Evolutionary conservation across 2,329 filamentous ascomycete genomes (phyloP), one percentile per base, ranked within the genome.

Genomic region (Microdochium trichocladiopsis): DNA sequence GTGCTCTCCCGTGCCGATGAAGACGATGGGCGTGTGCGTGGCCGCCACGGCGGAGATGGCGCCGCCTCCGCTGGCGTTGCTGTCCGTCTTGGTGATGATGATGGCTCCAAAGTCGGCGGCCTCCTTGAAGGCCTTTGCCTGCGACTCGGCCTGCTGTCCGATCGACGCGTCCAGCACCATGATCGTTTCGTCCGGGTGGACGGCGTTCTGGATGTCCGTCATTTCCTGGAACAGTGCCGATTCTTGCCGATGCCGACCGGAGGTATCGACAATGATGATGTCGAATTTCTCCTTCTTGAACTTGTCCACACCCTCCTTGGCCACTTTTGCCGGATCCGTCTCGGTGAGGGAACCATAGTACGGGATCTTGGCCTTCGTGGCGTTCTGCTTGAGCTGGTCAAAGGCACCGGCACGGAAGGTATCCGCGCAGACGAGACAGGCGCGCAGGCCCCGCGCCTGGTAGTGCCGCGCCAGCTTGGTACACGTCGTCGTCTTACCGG

Each of bases 241-340:
- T 71, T 99, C 94, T 66, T 99, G 94, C 65, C 91, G 84, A 74
- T 99, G 94, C 60, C 94, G 81, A 69, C 94, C 94, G 48, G 90
- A 95, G 0, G 94, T 99, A 73, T 99, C 94, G 52, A 99, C 94
- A 56, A 99, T 97, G 63, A 99, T 99, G 60, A 99, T 86, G 71
- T 99, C 94, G 66, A 99, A 99, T 48, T 86, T 83, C 74, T 99
- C 94, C 77, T 96, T 97, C 76, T 96, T 96, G 78, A 99, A 99
- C 72, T 97, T 95, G 48, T 96, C 91, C 28, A 99, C 94, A 72
- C 94, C 94, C 60, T 96, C 92, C n/a, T 84, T 82, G 0, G 94
- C 93, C 18, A 99, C 94, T 5, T 91, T 86, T 0, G 93, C 91
- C 0, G 94, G 94, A 65, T 99, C 94, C 8, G 92, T 96, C 73